phyloP scores from a whole-genome alignment of 257 asterid species.

The Dorcoceras hygrometricum region DNA sequence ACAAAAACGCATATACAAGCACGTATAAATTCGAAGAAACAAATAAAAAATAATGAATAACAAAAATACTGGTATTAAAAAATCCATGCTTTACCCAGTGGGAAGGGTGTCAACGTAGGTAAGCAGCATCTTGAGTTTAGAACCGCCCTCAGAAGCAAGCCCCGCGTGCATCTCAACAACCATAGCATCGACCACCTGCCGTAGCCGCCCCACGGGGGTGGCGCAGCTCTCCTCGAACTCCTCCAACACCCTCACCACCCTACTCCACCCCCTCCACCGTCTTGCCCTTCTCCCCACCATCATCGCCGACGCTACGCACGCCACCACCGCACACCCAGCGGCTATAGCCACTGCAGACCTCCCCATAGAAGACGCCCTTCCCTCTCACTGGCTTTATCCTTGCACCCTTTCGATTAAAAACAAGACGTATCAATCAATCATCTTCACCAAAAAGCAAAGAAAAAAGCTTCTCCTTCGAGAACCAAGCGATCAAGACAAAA shows the following conservation, averaged over 20 bases:
- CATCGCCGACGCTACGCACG: conserved; percentile 55
- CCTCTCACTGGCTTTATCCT: background rate
- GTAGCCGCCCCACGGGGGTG: conserved; percentile 58
- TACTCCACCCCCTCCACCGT: conserved; percentile 61
- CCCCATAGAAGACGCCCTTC: conserved; percentile 40
- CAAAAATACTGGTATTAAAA: background rate
- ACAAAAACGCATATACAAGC: background rate
- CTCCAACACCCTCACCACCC: conserved; percentile 52
- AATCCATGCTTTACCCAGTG: conserved; percentile 51
- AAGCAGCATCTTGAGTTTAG: conserved; percentile 85
- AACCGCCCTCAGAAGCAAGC: conserved; percentile 83
- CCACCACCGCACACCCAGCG: conserved; percentile 71
- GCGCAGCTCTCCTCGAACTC: conserved; percentile 75
- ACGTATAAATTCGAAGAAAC: background rate
- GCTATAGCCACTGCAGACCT: conserved; percentile 56
- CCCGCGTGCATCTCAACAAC: conserved; percentile 92
- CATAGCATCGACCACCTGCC: conserved; percentile 90
- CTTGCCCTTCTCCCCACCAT: conserved; percentile 52
- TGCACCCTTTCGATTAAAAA: background rate
- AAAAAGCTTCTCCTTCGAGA: background rate
- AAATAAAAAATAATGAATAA: background rate
- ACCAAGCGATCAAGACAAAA: background rate
- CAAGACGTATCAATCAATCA: background rate
- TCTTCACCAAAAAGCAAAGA: background rate
- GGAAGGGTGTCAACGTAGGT: conserved; percentile 85